Evolutionary conservation across 345 rosid genomes (phyloP), one percentile per base, ranked within the genome.

Genomic region (Eucalyptus regnans): DNA sequence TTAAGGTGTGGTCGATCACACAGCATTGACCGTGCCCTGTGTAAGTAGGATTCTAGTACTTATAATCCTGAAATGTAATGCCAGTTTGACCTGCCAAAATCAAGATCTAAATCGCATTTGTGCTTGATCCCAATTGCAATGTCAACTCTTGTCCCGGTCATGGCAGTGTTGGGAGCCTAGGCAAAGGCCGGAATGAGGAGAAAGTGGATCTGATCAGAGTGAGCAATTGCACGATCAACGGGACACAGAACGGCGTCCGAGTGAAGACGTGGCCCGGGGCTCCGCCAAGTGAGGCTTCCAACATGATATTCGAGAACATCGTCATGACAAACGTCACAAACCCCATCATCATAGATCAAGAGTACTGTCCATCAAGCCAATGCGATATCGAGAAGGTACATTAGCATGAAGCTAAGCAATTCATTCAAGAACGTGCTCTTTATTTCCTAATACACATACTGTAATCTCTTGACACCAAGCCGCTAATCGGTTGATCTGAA

Each of bases 121-220:
- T 76, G 48, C 29, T 76, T 22, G 48, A 76, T 41, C 48, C 84
- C 2, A 8, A 76, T 76, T 41, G 27, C 84, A 76, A 76, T 20
- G 84, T 76, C 48, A 76, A 76, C 84, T 76, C 84, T 44, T 7
- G 10, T 86, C 51, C 44, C 3, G 66, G 44, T 52, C 48, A 68
- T 76, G 48, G 66, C 92, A 93, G 96, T 76, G 88, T 95, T 7
- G 96, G 97, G 29, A 95, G 96, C 91, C 94, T 95, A 7, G 96
- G 97, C 48, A 94, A 91, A 89, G 43, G 88, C 88, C 11, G 31
- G 62, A 41, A 90, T 54, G 97, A 95, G 92, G 60, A 90, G 31
- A 92, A 91, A 88, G 97, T 93, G 87, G 60, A 14, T 27, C 94
- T 93, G 50, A 86, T 95, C 87, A 80, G 14, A 1, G 94, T 94